Conservation (phyloP, 306 rosid species). For the Psophocarpus tetragonolobus region DNA sequence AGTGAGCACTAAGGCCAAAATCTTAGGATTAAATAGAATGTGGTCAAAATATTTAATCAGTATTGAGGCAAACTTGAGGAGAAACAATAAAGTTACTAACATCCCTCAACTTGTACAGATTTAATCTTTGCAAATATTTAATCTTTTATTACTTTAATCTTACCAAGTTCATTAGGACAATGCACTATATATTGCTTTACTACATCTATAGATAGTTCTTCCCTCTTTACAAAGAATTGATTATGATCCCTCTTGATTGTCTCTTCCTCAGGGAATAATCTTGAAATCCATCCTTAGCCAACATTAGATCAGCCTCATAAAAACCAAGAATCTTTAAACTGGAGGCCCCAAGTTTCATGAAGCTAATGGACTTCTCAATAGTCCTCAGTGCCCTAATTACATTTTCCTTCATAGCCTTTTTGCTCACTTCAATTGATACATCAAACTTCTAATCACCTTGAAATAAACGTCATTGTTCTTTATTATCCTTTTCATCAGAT, state of each 20-base stretch:
- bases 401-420: too few species aligned
- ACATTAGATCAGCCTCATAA: too few species aligned
- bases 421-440: too few species aligned
- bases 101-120: conserved; percentile 22
- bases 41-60: neutral
- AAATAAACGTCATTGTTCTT: too few species aligned
- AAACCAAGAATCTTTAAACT: too few species aligned
- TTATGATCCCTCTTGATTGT: conserved; percentile 63
- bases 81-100: neutral
- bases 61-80: neutral
- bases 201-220: conserved; percentile 74
- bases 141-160: conserved; percentile 61
- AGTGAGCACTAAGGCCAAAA: neutral
- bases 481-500: too few species aligned
- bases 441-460: too few species aligned
- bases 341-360: too few species aligned
- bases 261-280: conserved; percentile 84
- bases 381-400: too few species aligned
- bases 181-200: conserved; percentile 84
- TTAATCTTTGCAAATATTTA: conserved; percentile 55
- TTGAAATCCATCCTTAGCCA: conserved; percentile 91
- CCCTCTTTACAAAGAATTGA: conserved; percentile 81
- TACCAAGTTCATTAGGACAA: conserved; percentile 67
- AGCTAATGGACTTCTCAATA: too few species aligned
- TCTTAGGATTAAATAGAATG: neutral